A percentile compares a stretch with the other conserved stretches of the same genome.
Conservation (phyloP, 1,284 basidiomycete genomes). For the Fomitopsis betulina region DNA sequence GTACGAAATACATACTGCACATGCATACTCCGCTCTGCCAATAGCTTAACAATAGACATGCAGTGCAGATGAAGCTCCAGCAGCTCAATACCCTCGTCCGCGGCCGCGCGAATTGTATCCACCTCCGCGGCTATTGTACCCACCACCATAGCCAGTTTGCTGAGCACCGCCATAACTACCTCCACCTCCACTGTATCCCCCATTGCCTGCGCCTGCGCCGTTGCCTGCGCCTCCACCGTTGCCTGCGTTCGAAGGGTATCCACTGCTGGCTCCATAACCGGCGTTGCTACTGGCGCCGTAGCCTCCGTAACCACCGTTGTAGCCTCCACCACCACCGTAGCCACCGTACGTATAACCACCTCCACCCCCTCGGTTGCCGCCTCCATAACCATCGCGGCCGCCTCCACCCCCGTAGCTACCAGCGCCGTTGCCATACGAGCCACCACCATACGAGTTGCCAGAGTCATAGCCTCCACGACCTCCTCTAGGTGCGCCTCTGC, state of each 20-base stretch:
- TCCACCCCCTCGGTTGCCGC: constrained; percentile 20
- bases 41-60: constrained; percentile 1
- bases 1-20: neutral
- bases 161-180: constrained; percentile 12
- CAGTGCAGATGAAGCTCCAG: neutral
- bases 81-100: constrained; percentile 36
- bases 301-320: constrained; percentile 14
- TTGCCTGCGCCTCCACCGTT: constrained; percentile 17
- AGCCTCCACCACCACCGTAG: constrained; percentile 5
- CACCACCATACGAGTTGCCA: constrained; percentile 8
- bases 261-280: constrained; percentile 14
- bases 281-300: constrained; percentile 21
- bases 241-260: constrained; percentile 12
- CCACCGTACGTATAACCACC: constrained; percentile 22
- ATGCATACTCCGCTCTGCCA: neutral
- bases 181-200: constrained; percentile 28
- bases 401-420: constrained; percentile 21
- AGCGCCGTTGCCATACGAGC: constrained; percentile 9
- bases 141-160: constrained; percentile 12
- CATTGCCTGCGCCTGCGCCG: constrained; percentile 15
- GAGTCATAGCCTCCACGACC: constrained; percentile 11
- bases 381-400: constrained; percentile 12
- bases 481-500: constrained; percentile 13
- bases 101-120: constrained; percentile 30
- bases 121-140: constrained; percentile 16